Evolutionary conservation across 495 filamentous ascomycete genomes (phyloP).

Genomic region (Lophiostoma macrostomum): DNA sequence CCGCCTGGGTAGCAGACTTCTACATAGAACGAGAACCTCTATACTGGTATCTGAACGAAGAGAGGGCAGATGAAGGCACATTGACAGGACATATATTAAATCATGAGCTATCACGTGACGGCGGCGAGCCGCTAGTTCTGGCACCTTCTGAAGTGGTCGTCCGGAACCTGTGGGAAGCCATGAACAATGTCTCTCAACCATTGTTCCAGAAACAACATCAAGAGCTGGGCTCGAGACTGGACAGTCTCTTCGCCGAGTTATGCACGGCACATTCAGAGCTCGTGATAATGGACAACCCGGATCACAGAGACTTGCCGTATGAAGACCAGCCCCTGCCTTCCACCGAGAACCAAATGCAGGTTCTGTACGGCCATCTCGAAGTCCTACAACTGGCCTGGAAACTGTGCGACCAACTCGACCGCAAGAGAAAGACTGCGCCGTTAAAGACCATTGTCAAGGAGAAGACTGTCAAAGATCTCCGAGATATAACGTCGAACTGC

Average conservation of each 20-base stretch:
- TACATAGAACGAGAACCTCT: not conserved
- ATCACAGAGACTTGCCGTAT: not conserved
- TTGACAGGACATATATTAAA: no score
- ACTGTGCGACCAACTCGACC: not conserved
- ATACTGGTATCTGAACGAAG: not conserved
- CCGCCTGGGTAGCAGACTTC: not conserved
- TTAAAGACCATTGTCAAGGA: no score
- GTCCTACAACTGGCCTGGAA: not conserved
- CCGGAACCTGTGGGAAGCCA: no score
- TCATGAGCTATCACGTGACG: no score
- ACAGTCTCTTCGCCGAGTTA: not conserved
- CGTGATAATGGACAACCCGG: not conserved
- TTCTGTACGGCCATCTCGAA: slow-evolving; percentile 12
- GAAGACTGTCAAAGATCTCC: not conserved
- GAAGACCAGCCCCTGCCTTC: not conserved
- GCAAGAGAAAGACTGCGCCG: no score
- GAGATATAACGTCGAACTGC: not conserved
- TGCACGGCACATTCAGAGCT: not conserved
- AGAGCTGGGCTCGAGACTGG: no score
- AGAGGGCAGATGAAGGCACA: no score
- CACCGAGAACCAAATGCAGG: slow-evolving; percentile 1
- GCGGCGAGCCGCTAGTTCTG: no score
- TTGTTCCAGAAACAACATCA: no score
- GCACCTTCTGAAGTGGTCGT: no score
- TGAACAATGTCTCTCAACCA: no score